Conservation (phyloP, 805 yeast genomes). For the Saccharomyces eubayanus region DNA sequence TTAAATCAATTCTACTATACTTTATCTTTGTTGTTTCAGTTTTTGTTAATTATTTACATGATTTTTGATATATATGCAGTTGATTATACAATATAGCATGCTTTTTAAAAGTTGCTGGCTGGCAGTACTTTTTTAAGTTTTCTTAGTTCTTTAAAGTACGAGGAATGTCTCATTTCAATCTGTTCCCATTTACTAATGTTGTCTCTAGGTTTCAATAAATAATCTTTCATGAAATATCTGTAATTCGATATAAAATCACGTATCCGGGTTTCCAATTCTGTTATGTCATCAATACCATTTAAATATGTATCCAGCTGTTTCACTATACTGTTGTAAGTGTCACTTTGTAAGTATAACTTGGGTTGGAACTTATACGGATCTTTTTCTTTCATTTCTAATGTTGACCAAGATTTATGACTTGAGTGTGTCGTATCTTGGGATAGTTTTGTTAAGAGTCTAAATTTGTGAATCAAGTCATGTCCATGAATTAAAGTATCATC, state of each 20-base stretch:
- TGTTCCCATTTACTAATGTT: slow-evolving; percentile 18
- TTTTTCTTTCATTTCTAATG: slow-evolving; percentile 13
- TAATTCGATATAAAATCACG: slow-evolving; percentile 17
- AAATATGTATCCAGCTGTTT: slow-evolving; percentile 22
- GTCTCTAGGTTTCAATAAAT: slow-evolving; percentile 20
- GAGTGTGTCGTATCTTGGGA: slow-evolving; percentile 11
- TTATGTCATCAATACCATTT: slow-evolving; percentile 10
- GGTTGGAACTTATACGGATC: slow-evolving; percentile 21
- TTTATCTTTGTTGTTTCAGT: background rate
- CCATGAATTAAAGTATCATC: slow-evolving; percentile 34
- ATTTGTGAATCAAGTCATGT: slow-evolving; percentile 25
- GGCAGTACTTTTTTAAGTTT: background rate
- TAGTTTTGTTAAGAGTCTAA: slow-evolving; percentile 14
- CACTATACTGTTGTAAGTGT: slow-evolving; percentile 8
- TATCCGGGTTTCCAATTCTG: slow-evolving; percentile 8
- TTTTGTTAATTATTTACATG: slow-evolving; percentile 1
- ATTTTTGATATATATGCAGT: background rate
- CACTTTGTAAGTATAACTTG: slow-evolving; percentile 22
- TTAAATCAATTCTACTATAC: background rate
- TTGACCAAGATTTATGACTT: slow-evolving; percentile 12
- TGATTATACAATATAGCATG: background rate
- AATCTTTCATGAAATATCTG: slow-evolving; percentile 30
- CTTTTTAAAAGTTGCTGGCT: background rate
- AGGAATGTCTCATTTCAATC: slow-evolving; percentile 13
- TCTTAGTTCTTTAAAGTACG: slow-evolving; percentile 16